Base-by-base conservation (phyloP, 2,329 filamentous ascomycete genomes). In the Penicillium sp. region DNA sequence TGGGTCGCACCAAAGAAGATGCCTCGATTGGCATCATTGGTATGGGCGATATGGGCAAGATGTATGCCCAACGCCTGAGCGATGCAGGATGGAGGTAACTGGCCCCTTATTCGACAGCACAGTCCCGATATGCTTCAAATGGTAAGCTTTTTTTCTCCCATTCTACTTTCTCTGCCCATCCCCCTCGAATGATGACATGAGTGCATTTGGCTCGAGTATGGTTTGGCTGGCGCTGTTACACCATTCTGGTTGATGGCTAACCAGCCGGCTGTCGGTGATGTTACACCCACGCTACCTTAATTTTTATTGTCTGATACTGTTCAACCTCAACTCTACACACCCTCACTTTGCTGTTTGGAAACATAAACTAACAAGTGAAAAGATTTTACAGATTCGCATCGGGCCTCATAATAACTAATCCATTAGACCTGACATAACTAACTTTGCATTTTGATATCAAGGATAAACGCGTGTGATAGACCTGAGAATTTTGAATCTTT, bases 181-280 rank as follows among this genome's bases (percentile, higher is more conserved):
- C 53, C 53, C 53, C 44, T 75, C 66, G 60, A 74, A 92, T 95
- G 93, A 97, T 97, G 93, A 97, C 93, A 91, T 93, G 93, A 97
- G 93, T 92, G 93, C 93, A 97, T 97, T 97, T 97, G 93, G 93
- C 93, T 97, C 91, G 93, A 97, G 93, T 83, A 96, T 92, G 85
- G 86, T 81, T 77, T 79, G 81, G 79, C 78, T 79, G 73, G 76
- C 69, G 77, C 80, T 80, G 81, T 81, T 77, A 79, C 77, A 81
- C 88, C 89, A 86, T 96, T 88, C 84, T 93, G 90, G 88, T 81
- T 78, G 78, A 78, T 79, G 68, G 66, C 71, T 72, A 65, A 74
- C 79, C 76, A 74, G 80, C 79, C 79, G 79, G 81, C 83, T 85
- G 88, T 96, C 93, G 84, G 85, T 97, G 93, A 97, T 97, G 93